Conservation (phyloP, 78 protist species). For the Dictyostelium intermedium region DNA sequence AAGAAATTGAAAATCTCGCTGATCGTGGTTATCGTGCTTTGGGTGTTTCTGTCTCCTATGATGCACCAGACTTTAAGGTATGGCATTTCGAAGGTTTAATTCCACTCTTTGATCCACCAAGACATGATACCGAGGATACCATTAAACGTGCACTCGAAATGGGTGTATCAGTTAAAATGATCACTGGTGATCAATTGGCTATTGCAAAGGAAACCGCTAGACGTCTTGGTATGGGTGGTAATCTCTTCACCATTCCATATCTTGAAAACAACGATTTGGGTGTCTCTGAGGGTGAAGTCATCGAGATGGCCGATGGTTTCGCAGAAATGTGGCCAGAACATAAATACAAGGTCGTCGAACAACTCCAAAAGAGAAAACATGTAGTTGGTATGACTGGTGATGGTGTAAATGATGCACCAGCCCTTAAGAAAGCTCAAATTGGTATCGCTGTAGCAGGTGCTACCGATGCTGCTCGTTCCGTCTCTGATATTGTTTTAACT, state of each 20-base stretch:
- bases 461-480: slow-evolving; percentile 93
- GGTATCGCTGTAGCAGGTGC: slow-evolving; percentile 97
- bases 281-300: slow-evolving; percentile 58
- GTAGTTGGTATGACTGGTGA: slow-evolving; percentile 97
- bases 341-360: slow-evolving; percentile 92
- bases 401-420: slow-evolving; percentile 99
- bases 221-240: slow-evolving; percentile 86
- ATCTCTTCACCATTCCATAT: slow-evolving; percentile 71
- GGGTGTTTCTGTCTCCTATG: slow-evolving; percentile 72
- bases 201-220: slow-evolving; percentile 92
- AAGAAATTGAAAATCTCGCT: slow-evolving; percentile 82
- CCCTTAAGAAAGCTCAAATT: slow-evolving; percentile 96
- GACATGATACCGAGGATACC: slow-evolving; percentile 89
- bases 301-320: slow-evolving; percentile 90
- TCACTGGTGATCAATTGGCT: slow-evolving; percentile 96
- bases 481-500: slow-evolving; percentile 92
- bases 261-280: slow-evolving; percentile 66
- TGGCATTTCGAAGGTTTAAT: slow-evolving; percentile 91
- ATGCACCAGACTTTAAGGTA: slow-evolving; percentile 38
- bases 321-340: slow-evolving; percentile 95
- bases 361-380: slow-evolving; percentile 83
- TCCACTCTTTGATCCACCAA: slow-evolving; percentile 94
- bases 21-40: slow-evolving; percentile 89
- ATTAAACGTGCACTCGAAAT: slow-evolving; percentile 76
- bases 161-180: slow-evolving; percentile 95